Conservation (phyloP, 78 protist species). For the Planoprotostelium fungivorum region DNA sequence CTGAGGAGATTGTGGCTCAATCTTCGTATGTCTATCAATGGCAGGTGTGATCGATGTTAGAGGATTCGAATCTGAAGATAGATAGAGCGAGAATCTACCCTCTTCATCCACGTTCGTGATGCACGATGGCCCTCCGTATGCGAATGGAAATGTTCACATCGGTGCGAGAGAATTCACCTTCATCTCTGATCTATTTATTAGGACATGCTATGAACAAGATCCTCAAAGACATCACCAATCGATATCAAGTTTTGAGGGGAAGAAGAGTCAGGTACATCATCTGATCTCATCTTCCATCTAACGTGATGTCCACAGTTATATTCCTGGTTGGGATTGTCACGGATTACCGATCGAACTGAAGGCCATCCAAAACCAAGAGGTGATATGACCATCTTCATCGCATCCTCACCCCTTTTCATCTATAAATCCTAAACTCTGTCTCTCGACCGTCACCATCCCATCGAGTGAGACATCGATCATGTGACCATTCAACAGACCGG, state of each 20-base stretch:
- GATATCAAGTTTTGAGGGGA: conserved; percentile 69
- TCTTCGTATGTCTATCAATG: neutral
- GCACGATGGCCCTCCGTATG: conserved; percentile 97
- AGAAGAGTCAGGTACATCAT: conserved; percentile 36
- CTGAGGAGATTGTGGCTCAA: neutral
- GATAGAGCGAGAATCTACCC: neutral
- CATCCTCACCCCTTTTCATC: too few relatives aligned
- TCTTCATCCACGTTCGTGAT: conserved; percentile 34
- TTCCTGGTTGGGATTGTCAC: conserved; percentile 95
- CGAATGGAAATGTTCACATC: conserved; percentile 86
- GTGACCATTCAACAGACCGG: conserved; percentile 16
- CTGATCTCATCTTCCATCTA: conserved; percentile 10
- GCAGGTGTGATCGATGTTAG: neutral
- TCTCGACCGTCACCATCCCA: neutral
- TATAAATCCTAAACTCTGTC: too few relatives aligned
- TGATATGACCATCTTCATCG: too few relatives aligned
- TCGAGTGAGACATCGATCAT: conserved; percentile 22
- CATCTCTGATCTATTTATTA: neutral
- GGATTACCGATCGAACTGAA: conserved; percentile 94
- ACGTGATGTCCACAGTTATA: conserved; percentile 8
- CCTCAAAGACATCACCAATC: conserved; percentile 80
- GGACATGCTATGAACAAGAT: conserved; percentile 72
- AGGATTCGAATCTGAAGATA: neutral
- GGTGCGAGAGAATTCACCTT: conserved; percentile 35
- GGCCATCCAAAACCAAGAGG: conserved; percentile 32